Conservation (phyloP, 2,329 filamentous ascomycete genomes). For the Bimuria novae-zelandiae region DNA sequence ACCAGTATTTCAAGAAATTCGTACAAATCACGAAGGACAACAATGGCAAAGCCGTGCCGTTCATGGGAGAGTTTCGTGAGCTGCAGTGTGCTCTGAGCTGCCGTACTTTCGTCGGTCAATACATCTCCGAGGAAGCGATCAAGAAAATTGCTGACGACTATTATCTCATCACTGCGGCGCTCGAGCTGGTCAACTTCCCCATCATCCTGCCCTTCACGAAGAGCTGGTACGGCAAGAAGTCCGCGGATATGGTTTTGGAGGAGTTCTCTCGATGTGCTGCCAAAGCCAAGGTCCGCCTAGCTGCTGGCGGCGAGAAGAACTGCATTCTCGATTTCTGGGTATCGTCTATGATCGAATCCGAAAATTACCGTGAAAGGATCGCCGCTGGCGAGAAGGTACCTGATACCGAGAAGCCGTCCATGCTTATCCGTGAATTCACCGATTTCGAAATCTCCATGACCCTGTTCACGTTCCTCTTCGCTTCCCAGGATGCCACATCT, state of each 20-base stretch:
- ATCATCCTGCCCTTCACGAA: constrained; percentile 94
- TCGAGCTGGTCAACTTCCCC: constrained; percentile 88
- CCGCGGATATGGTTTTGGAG: constrained; percentile 84
- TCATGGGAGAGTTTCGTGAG: constrained; percentile 92
- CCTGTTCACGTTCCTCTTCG: constrained; percentile 94
- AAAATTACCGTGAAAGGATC: constrained; percentile 77
- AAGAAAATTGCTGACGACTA: constrained; percentile 97
- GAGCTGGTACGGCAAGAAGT: constrained; percentile 97
- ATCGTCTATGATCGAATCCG: constrained; percentile 76
- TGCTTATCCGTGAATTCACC: constrained; percentile 81
- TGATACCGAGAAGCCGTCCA: constrained; percentile 77
- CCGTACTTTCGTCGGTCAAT: constrained; percentile 96
- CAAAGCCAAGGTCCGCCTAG: constrained; percentile 92
- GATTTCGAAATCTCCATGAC: constrained; percentile 93
- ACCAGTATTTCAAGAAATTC: constrained; percentile 81
- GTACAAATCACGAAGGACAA: constrained; percentile 71
- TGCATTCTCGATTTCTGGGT: constrained; percentile 98
- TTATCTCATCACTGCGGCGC: constrained; percentile 91
- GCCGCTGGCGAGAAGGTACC: constrained; percentile 66
- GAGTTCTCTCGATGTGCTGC: constrained; percentile 92
- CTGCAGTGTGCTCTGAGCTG: constrained; percentile 93
- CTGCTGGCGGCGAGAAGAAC: constrained; percentile 79
- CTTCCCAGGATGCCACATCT: constrained; percentile 95
- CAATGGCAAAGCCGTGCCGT: constrained; percentile 75
- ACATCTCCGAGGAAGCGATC: constrained; percentile 86